Conservation (phyloP, 495 filamentous ascomycete species). For the Bathelium albidoporum region DNA sequence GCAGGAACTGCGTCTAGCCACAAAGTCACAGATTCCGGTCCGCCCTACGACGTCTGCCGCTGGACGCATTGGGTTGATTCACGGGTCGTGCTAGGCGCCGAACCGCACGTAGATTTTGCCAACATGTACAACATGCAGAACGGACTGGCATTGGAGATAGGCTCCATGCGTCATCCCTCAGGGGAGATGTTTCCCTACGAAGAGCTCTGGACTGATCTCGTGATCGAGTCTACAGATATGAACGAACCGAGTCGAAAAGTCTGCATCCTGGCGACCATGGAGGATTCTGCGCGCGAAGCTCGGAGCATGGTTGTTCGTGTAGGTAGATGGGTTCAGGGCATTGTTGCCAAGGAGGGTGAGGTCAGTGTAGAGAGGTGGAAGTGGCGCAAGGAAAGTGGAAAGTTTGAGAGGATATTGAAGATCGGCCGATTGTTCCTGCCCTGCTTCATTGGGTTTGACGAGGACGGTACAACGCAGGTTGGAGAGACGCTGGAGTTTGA, state of each 20-base stretch:
- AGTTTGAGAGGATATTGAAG: background rate
- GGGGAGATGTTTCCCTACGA: slow-evolving; percentile 40
- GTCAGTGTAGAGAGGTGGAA: slow-evolving; percentile 38
- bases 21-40: slow-evolving; percentile 2
- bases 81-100: slow-evolving; percentile 21
- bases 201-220: slow-evolving; percentile 39
- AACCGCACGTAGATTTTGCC: slow-evolving; percentile 38
- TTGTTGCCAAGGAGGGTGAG: slow-evolving; percentile 31
- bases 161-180: slow-evolving; percentile 37
- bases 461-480: background rate
- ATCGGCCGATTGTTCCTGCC: background rate
- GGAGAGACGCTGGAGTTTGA: background rate
- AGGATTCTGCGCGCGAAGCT: slow-evolving; percentile 20
- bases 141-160: slow-evolving; percentile 39
- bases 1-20: slow-evolving; percentile 35
- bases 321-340: slow-evolving; percentile 39
- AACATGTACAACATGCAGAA: slow-evolving; percentile 36
- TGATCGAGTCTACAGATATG: slow-evolving; percentile 12
- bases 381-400: slow-evolving; percentile 10
- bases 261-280: slow-evolving; percentile 5
- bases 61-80: slow-evolving; percentile 48
- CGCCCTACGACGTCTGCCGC: slow-evolving; percentile 21
- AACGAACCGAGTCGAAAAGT: slow-evolving; percentile 11
- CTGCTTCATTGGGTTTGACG: background rate
- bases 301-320: slow-evolving; percentile 39